Percentiles rank a stretch among this genome's conserved stretches.
Conservation (phyloP, 2,329 filamentous ascomycete genomes). For the Graphilbum fragrans region DNA sequence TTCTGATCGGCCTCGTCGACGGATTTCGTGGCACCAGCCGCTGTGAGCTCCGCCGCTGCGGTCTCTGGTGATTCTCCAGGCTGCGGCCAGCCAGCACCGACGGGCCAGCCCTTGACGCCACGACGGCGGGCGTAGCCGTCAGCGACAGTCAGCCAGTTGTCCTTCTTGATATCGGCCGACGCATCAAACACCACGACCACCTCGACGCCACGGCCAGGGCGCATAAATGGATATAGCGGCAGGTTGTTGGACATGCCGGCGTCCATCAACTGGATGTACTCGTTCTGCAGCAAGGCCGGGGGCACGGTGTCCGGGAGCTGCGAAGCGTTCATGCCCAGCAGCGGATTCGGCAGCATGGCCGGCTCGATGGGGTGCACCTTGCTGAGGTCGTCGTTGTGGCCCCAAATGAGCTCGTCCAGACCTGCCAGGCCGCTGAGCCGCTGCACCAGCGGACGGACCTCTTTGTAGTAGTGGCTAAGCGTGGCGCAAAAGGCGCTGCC, state of each 20-base stretch:
- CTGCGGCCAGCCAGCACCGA: slow-evolving; percentile 89
- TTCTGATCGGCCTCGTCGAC: slow-evolving; percentile 50
- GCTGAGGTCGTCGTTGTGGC: slow-evolving; percentile 69
- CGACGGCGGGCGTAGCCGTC: slow-evolving; percentile 88
- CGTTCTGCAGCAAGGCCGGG: slow-evolving; percentile 55
- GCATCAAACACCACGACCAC: slow-evolving; percentile 89
- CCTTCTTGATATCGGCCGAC: slow-evolving; percentile 81
- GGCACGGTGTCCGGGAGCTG: slow-evolving; percentile 67
- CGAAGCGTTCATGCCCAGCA: slow-evolving; percentile 62
- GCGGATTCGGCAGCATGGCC: slow-evolving; percentile 81
- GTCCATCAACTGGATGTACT: slow-evolving; percentile 81
- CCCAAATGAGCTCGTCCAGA: slow-evolving; percentile 73
- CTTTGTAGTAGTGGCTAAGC: slow-evolving; percentile 88
- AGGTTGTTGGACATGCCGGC: slow-evolving; percentile 98
- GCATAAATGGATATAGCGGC: slow-evolving; percentile 85
- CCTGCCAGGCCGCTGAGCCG: slow-evolving; percentile 62
- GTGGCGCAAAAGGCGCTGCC: slow-evolving; percentile 95
- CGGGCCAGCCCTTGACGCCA: slow-evolving; percentile 85
- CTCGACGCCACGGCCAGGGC: slow-evolving; percentile 79
- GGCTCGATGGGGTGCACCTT: slow-evolving; percentile 94
- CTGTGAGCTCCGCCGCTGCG: slow-evolving; percentile 51
- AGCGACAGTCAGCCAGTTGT: slow-evolving; percentile 91
- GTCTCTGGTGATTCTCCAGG: slow-evolving; percentile 43
- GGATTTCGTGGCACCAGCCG: slow-evolving; percentile 47
- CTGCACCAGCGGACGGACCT: slow-evolving; percentile 72